Evolutionary conservation across 192 early-diverging fungal species (phyloP), one percentile per base, ranked within the genome.

Genomic region (Haplosporangium gracile): DNA sequence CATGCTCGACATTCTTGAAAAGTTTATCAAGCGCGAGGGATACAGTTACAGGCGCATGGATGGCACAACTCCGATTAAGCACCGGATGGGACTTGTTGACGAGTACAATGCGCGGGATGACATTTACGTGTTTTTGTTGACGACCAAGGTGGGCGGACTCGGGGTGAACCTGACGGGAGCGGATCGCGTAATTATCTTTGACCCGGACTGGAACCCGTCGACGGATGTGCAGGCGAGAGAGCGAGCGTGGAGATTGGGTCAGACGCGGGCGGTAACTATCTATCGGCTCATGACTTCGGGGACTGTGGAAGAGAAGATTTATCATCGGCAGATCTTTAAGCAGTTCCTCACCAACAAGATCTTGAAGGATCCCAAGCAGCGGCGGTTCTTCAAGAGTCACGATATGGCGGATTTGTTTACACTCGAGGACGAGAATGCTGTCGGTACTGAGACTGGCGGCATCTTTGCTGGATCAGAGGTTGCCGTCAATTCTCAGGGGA

Each of bases 141-240:
- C 98, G 0, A 99, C 98, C 68, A 97, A 97, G 77, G 98, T 99
- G 1, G 98, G 98, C 26, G 98, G 98, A 2, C 89, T 99, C 13
- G 98, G 98, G 4, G 93, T 98, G 63, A 99, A 99, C 81, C 89
- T 99, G 72, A 98, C 96, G 0, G 97, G 97, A 0, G 98, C 98
- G 0, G 93, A 99, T 82, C 93, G 98, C 0, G 94, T 99, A 9
- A 95, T 99, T 32, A 93, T 99, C 34, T 99, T 92, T 88, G 98
- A 99, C 90, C 98, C 98, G 5, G 98, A 99, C 81, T 99, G 98
- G 98, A 99, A 99, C 80, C 98, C 98, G 3, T 97, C 96, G 24
- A 98, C 96, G 45, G 98, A 99, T 88, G 91, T 95, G 34, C 98
- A 99, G 77, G 98, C 98, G 1, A 89, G 97, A 68, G 98, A 99